Percentiles rank a stretch among this genome's conserved stretches.
These are phyloP conservation scores for Perilla frutescens DNA, from an alignment of 257 asterid genomes.

Conservation along the genomic window DNA sequence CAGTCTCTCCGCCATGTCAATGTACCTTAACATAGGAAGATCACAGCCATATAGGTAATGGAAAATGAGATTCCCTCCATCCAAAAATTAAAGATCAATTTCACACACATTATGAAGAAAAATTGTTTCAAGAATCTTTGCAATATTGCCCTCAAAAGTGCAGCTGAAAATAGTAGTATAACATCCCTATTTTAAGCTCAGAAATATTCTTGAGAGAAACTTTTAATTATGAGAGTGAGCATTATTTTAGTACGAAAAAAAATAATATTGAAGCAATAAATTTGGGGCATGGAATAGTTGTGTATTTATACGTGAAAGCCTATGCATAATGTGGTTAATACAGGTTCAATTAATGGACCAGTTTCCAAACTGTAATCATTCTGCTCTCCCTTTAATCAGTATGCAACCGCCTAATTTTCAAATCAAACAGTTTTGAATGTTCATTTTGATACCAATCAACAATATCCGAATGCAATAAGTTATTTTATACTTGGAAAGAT, in stretches of 20 bases:
- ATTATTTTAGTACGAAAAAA: neutral
- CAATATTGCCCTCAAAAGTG: conserved; percentile 9
- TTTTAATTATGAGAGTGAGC: neutral
- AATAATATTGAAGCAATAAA: neutral
- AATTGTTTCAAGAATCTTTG: neutral
- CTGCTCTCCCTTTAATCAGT: neutral
- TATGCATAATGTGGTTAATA: neutral
- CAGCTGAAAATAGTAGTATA: conserved; percentile 3
- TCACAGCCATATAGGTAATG: conserved; percentile 8
- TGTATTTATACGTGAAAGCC: neutral
- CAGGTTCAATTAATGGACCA: neutral
- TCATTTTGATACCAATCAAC: neutral
- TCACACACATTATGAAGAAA: neutral
- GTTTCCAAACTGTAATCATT: neutral
- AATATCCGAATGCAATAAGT: neutral
- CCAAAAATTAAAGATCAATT: neutral
- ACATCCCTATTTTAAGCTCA: neutral
- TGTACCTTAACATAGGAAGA: conserved; percentile 62
- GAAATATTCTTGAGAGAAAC: neutral
- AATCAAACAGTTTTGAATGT: neutral
- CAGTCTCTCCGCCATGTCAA: conserved; percentile 95
- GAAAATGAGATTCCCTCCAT: conserved; percentile 8
- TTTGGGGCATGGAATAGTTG: neutral
- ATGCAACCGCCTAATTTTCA: neutral
- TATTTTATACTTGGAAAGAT: neutral